Base-by-base conservation (phyloP, 2,329 filamentous ascomycete genomes). In the Aspergillus hiratsukae region DNA sequence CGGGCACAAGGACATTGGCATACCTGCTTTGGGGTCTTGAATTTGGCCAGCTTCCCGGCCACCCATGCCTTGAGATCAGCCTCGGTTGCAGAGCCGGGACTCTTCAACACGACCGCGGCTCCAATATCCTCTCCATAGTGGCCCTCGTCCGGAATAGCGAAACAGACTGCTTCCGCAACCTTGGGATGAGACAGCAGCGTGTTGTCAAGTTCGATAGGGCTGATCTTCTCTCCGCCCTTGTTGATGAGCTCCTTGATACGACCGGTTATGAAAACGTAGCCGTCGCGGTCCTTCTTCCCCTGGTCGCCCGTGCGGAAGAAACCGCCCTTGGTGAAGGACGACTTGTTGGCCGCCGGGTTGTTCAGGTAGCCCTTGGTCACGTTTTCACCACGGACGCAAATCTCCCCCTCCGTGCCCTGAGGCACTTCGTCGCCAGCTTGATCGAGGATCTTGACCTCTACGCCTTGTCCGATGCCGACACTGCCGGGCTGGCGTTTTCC, bases 241-340 rank as follows among this genome's bases (percentile, higher is more conserved):
- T 95, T 78, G 79, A 96, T 95, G 52, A 96, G 80, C 75, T 96
- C 91, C 80, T 96, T 96, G 76, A 95, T 95, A 53, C 91, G 82
- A n/a, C 91, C 91, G 0, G 91, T 95, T 74, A 96, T 93, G 68
- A 89, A 81, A 10, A 96, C 78, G 69, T 94, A 95, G 58, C 90
- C 89, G 64, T 94, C 89, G 56, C 84, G 76, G 66, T 95, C 90
- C 70, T 85, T 81, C 75, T 88, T 89, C 51, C 91, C 91, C 73
- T 95, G 90, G 69, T 96, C 91, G 5, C 91, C 91, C 0, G 91
- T 95, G 64, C 90, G 83, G 83, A 96, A 95, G 78, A 90, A 95
- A 9, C 89, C 88, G n/a, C 80, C 79, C 61, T 83, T 79, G 28
- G 88, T 88, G 74, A 90, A 94, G 0, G 88, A 86, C 7, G 85